phyloP scores from a whole-genome alignment of 2,329 filamentous ascomycete genomes.

The Aspergillus awamori region DNA sequence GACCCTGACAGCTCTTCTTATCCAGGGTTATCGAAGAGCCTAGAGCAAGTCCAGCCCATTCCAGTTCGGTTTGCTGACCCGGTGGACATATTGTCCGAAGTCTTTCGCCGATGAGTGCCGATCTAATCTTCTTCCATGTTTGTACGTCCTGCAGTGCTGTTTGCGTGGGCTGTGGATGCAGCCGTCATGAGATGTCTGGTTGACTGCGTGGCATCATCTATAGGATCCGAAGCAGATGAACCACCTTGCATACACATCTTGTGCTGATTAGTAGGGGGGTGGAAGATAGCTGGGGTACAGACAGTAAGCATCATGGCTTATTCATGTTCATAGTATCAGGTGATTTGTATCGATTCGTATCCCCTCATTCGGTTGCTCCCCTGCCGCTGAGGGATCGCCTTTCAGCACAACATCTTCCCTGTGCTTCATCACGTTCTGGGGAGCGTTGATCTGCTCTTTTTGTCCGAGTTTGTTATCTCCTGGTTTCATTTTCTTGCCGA shows the following conservation, averaged over 20 bases:
- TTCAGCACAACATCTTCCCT: not conserved
- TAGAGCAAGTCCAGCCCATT: constrained; percentile 12
- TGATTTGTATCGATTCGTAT: not conserved
- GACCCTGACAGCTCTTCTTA: not conserved
- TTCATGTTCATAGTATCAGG: too few species aligned
- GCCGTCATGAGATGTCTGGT: not conserved
- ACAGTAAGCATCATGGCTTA: too few species aligned
- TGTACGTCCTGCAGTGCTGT: not conserved
- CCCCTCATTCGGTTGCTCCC: not conserved
- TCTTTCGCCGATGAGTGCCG: not conserved
- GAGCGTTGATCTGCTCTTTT: not conserved
- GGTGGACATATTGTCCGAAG: not conserved
- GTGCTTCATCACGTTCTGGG: too few species aligned
- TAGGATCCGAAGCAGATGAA: too few species aligned
- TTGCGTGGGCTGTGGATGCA: not conserved
- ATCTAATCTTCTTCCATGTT: not conserved
- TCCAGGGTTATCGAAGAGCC: not conserved
- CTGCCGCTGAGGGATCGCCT: not conserved
- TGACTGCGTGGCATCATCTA: not conserved
- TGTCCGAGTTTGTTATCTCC: not conserved
- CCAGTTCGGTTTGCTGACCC: constrained; percentile 2
- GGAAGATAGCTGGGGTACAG: too few species aligned
- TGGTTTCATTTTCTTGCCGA: not conserved
- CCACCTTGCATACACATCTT: not conserved
- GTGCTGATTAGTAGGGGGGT: too few species aligned